Evolutionary conservation across 2,329 filamentous ascomycete species (phyloP), one percentile per base, ranked within the genome.

Genomic region (Paecilomyces sp.): DNA sequence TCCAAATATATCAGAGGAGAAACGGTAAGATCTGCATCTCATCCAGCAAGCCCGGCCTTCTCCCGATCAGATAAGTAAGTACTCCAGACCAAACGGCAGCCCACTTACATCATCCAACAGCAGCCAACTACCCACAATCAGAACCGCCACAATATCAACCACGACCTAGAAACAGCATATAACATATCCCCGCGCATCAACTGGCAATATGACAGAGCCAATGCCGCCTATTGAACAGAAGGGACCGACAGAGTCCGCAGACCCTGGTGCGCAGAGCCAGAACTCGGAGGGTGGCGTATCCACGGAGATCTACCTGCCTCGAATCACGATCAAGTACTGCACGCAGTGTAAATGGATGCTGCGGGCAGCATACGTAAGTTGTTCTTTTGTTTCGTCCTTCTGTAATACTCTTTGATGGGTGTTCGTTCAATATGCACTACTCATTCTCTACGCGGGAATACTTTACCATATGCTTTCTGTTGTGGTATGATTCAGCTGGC

Each of bases 311-410:
- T 73, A 75, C 28, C 78, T 90, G 11, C 92, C 92, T 3, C 85
- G 91, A 54, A 82, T 97, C 57, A 87, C 88, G n/a, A 96, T 97
- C 69, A 85, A 88, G 66, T 97, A 90, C 78, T 97, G 92, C 78
- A 96, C 91, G 0, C 91, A 96, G 77, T 97, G 92, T 76, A 90
- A 90, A 78, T 96, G 92, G 91, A 90, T 94, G 84, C 78, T 95
- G 11, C 80, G 91, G 61, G 91, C 91, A 36, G 90, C 91, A 66
- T 96, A 94, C 75, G 91, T 93, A 83, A 66, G 83, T 71, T n/a
- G n/a, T 55, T 54, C 13, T 52, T 52, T 51, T 36, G 18, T n/a
- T 67, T 24, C 54, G 18, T 31, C 53, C 34, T 22, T 60, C 55
- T 55, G 60, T 18, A 22, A 22, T 2, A 5, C 50, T 56, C 58